A percentile compares a stretch with the other conserved stretches of the same genome.
phyloP scores from a whole-genome alignment of 768 basidiomycete genomes.

The Psilocybe subaeruginosa region DNA sequence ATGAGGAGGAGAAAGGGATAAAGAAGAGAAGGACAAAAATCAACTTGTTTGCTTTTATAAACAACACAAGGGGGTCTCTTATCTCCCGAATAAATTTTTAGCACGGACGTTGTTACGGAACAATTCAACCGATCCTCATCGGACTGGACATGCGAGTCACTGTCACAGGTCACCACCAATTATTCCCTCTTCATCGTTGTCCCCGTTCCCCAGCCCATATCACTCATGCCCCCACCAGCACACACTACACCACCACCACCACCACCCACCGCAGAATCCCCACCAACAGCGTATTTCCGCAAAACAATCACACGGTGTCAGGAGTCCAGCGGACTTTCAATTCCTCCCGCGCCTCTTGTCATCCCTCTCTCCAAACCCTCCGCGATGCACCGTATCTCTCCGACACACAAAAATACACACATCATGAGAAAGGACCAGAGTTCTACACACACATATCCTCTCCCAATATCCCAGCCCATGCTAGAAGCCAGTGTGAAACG shows the following conservation, averaged over 20 bases:
- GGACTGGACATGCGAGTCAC: constrained; percentile 5
- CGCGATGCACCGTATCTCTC: not conserved
- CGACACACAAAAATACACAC: not conserved
- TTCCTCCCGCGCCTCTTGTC: not conserved
- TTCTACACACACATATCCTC: too few species aligned
- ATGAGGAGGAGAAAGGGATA: constrained; percentile 17
- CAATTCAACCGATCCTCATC: constrained; percentile 10
- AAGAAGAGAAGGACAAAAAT: constrained; percentile 5
- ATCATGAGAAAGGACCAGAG: too few species aligned
- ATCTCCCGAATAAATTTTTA: constrained; percentile 4
- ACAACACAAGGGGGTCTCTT: constrained; percentile 17
- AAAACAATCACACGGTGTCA: not conserved
- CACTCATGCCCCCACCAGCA: not conserved
- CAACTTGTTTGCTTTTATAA: constrained; percentile 23
- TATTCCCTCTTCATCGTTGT: not conserved
- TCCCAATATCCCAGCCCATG: too few species aligned
- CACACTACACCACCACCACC: not conserved
- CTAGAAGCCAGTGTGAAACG: too few species aligned
- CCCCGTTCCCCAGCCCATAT: too few species aligned
- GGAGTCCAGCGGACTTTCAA: not conserved
- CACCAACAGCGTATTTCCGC: constrained; percentile 10
- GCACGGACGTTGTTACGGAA: constrained; percentile 15
- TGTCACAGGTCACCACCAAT: not conserved
- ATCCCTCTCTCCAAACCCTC: not conserved
- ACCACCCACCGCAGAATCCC: not conserved